These are phyloP conservation scores for Rhodomyrtus tomentosa DNA, from an alignment of 345 rosid genomes.

Conservation along the genomic window DNA sequence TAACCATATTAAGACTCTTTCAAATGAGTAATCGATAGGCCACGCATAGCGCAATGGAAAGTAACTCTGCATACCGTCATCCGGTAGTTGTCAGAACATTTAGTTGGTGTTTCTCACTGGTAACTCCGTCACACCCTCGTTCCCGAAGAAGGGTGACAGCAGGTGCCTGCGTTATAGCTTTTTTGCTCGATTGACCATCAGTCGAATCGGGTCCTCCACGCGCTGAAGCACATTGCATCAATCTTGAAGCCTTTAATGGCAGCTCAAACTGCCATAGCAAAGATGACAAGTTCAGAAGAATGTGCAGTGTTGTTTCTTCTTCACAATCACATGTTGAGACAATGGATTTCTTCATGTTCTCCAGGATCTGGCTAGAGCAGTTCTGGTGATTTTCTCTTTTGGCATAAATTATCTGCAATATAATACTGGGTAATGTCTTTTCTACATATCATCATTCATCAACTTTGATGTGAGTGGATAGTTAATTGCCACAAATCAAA, in stretches of 20 bases:
- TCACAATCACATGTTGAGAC: not conserved
- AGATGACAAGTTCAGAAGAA: not conserved
- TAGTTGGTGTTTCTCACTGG: not conserved
- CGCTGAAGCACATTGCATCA: not conserved
- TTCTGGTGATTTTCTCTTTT: not conserved
- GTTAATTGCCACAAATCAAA: not conserved
- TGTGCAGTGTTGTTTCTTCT: not conserved
- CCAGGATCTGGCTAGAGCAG: not conserved
- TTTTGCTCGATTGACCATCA: not conserved
- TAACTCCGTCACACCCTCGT: not conserved
- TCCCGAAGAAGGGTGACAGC: not conserved
- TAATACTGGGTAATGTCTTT: not conserved
- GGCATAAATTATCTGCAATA: not conserved
- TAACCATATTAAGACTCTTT: not conserved
- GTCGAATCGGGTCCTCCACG: not conserved
- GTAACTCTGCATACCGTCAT: not conserved
- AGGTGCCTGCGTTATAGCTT: not conserved
- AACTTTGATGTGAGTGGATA: not conserved
- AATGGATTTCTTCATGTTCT: not conserved
- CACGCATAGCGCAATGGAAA: not conserved
- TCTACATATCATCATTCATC: too few relatives aligned
- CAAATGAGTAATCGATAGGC: too few relatives aligned
- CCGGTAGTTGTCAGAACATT: not conserved
- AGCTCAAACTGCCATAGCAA: not conserved
- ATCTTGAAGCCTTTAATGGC: not conserved